A percentile compares a stretch with the other conserved stretches of the same genome.
phyloP scores from a whole-genome alignment of 352 stramenopile genomes.

The Globisporangium paroecandrum region DNA sequence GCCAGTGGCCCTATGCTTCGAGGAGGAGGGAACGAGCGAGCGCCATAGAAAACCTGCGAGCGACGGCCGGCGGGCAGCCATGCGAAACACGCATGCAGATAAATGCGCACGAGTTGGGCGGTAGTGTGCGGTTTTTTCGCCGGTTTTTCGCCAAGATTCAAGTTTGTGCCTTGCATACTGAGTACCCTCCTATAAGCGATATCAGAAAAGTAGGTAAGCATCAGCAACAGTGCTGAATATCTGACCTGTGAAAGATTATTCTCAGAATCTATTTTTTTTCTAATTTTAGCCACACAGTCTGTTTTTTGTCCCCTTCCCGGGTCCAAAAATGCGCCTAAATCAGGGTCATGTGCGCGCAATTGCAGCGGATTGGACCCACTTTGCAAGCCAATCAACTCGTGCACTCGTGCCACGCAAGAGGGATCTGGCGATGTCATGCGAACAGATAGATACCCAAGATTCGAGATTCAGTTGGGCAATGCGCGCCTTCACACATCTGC shows the following conservation, averaged over 20 bases:
- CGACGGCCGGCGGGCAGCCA: not conserved
- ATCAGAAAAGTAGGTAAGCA: not conserved
- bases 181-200: not conserved
- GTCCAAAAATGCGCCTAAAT: not conserved
- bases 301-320: not conserved
- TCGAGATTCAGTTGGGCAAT: not conserved
- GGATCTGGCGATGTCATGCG: not conserved
- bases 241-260: not conserved
- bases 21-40: not conserved
- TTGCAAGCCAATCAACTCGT: constrained; percentile 3
- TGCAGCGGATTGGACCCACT: constrained; percentile 2
- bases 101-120: not conserved
- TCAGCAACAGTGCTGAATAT: not conserved
- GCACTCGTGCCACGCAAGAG: not conserved
- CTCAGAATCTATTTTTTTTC: not conserved
- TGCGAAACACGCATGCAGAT: constrained; percentile 8
- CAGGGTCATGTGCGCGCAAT: not conserved
- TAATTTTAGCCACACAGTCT: not conserved
- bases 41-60: not conserved
- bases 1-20: not conserved
- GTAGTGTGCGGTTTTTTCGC: not conserved
- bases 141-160: constrained; percentile 5
- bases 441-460: not conserved
- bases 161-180: not conserved
- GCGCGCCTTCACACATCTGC: too few species aligned